A percentile compares a stretch with the other conserved stretches of the same genome.
These are phyloP conservation scores for Malassezia slooffiae DNA, from an alignment of 1,284 basidiomycete species.

Conservation along the genomic window DNA sequence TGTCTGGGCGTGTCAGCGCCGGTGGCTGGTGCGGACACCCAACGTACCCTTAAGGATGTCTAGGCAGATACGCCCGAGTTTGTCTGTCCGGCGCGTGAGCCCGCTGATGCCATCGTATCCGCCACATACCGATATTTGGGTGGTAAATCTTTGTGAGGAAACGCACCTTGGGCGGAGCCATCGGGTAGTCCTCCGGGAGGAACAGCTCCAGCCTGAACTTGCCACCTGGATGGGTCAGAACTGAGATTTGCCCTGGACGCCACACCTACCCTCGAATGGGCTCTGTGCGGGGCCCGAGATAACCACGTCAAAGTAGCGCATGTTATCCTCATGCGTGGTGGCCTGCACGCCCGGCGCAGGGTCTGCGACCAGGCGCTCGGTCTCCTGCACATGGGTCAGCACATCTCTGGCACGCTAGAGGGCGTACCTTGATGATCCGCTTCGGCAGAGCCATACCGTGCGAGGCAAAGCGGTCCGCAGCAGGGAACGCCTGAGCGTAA, in stretches of 20 bases:
- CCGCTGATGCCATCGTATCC: too few relatives aligned
- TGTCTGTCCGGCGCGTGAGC: slow-evolving; percentile 62
- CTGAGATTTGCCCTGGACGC: background rate
- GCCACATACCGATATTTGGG: slow-evolving; percentile 80
- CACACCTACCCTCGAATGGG: slow-evolving; percentile 60
- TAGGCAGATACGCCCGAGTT: slow-evolving; percentile 91
- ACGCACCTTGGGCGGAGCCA: slow-evolving; percentile 96
- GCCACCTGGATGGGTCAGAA: slow-evolving; percentile 49
- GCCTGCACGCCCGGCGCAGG: slow-evolving; percentile 92
- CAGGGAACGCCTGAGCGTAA: too few relatives aligned
- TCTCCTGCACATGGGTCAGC: slow-evolving; percentile 59
- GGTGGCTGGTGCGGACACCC: background rate
- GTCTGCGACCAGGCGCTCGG: slow-evolving; percentile 85
- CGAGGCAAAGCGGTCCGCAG: slow-evolving; percentile 5
- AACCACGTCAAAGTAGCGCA: slow-evolving; percentile 95
- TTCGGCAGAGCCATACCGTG: slow-evolving; percentile 42
- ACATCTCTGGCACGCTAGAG: background rate
- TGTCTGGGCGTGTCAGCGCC: slow-evolving; percentile 55
- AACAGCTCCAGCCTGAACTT: slow-evolving; percentile 91
- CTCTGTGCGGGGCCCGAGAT: slow-evolving; percentile 87
- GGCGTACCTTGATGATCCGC: slow-evolving; percentile 44
- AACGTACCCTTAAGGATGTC: slow-evolving; percentile 81
- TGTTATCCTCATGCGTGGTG: slow-evolving; percentile 86
- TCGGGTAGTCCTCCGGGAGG: slow-evolving; percentile 95
- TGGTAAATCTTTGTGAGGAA: slow-evolving; percentile 99